phyloP scores from a whole-genome alignment of 1,139 yeast species.

The Lizanozyma gosingica region DNA sequence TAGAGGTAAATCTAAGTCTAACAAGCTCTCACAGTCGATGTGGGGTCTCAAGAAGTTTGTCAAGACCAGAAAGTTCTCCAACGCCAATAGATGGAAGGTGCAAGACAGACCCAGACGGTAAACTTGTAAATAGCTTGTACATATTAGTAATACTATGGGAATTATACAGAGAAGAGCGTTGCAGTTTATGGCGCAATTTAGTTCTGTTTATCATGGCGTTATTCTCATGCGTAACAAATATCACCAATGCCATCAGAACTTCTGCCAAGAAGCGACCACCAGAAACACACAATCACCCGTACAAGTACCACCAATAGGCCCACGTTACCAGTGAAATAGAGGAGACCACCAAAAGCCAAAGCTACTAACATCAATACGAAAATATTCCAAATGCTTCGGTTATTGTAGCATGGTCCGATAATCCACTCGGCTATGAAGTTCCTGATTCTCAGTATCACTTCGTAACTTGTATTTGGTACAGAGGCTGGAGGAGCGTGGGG shows the following conservation, averaged over 20 bases:
- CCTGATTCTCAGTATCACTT: not conserved
- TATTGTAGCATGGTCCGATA: not conserved
- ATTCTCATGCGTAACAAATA: no score
- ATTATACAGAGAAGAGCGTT: no score
- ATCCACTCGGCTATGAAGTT: not conserved
- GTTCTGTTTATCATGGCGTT: no score
- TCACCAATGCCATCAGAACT: not conserved
- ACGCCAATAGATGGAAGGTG: conserved; percentile 73
- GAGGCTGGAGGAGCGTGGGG: no score
- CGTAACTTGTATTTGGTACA: no score
- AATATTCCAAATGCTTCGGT: not conserved
- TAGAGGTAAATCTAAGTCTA: conserved; percentile 97
- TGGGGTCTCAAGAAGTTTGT: conserved; percentile 97
- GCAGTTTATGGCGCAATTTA: no score
- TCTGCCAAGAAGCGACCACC: not conserved
- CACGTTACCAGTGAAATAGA: not conserved
- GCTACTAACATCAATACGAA: not conserved
- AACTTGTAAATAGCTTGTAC: conserved; percentile 9
- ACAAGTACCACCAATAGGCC: not conserved
- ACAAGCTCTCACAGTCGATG: conserved; percentile 87
- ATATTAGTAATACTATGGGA: no score
- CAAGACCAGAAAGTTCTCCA: conserved; percentile 88
- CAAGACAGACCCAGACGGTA: conserved; percentile 65
- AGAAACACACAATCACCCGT: not conserved
- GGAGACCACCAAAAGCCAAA: not conserved